phyloP scores from a whole-genome alignment of 495 filamentous ascomycete species.

The Lineolata rhizophorae region DNA sequence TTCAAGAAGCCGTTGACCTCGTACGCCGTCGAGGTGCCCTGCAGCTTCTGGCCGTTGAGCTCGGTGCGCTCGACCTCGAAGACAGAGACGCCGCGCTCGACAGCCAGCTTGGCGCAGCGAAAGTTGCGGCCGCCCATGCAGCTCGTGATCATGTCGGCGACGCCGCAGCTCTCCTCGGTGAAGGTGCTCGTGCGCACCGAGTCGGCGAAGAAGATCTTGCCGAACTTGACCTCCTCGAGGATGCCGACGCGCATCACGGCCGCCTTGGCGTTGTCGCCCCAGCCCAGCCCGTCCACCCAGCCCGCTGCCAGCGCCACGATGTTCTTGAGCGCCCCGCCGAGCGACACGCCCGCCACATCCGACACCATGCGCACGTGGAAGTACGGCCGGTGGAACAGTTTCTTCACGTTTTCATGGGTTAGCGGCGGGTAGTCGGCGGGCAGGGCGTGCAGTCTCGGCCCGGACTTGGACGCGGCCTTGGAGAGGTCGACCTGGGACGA shows the following conservation, averaged over 20 bases:
- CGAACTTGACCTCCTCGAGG: slow-evolving; percentile 87
- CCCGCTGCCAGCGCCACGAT: slow-evolving; percentile 87
- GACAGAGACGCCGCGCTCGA: slow-evolving; percentile 55
- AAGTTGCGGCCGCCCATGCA: slow-evolving; percentile 85
- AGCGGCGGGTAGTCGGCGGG: slow-evolving; percentile 64
- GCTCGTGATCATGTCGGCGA: slow-evolving; percentile 88
- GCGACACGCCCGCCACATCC: slow-evolving; percentile 88
- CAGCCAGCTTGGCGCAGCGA: slow-evolving; percentile 73
- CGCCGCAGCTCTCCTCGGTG: slow-evolving; percentile 87
- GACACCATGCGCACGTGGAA: slow-evolving; percentile 86
- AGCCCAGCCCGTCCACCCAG: slow-evolving; percentile 85
- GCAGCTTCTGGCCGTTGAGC: slow-evolving; percentile 92
- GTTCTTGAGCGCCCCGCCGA: slow-evolving; percentile 93
- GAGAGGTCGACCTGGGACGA: slow-evolving; percentile 28
- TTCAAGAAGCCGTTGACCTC: slow-evolving; percentile 83
- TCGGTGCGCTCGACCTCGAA: slow-evolving; percentile 73
- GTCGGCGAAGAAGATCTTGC: slow-evolving; percentile 71
- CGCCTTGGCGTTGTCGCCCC: slow-evolving; percentile 96
- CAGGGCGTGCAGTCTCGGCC: slow-evolving; percentile 37
- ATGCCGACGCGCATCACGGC: slow-evolving; percentile 91
- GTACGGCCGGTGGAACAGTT: slow-evolving; percentile 88
- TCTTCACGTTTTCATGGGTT: slow-evolving; percentile 54
- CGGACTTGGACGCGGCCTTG: slow-evolving; percentile 22
- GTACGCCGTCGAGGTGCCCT: slow-evolving; percentile 74
- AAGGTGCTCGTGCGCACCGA: slow-evolving; percentile 64